A percentile compares a stretch with the other conserved stretches of the same genome.
Evolutionary conservation across 192 early-diverging fungal species (phyloP).

Genomic region (Paraglomus brasilianum): DNA sequence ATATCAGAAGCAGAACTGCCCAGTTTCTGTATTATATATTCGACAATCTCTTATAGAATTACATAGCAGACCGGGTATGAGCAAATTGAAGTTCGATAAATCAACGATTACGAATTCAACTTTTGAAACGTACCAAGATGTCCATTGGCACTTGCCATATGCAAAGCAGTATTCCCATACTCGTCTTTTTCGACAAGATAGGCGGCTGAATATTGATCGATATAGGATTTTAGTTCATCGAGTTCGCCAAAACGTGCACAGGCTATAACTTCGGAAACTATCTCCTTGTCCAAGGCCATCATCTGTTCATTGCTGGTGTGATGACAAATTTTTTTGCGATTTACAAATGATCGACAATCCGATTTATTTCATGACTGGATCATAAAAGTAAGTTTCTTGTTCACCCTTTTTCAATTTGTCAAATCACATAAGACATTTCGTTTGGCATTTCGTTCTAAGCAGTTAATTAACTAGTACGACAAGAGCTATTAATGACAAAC

Average conservation of each 20-base stretch:
- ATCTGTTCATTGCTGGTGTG: too few species aligned
- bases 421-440: too few species aligned
- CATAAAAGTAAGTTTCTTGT: too few species aligned
- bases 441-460: too few species aligned
- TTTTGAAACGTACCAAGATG: conserved; percentile 51
- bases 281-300: conserved; percentile 27
- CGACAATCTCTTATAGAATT: conserved; percentile 49
- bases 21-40: conserved; percentile 47
- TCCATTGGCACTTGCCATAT: conserved; percentile 82
- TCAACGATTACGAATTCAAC: not conserved
- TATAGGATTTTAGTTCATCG: conserved; percentile 57
- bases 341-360: too few species aligned
- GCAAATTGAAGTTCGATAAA: not conserved
- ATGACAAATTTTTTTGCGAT: too few species aligned
- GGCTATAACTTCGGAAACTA: conserved; percentile 59
- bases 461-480: too few species aligned
- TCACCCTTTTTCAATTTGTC: too few species aligned
- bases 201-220: conserved; percentile 37
- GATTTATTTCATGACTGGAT: too few species aligned
- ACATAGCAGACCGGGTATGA: not conserved
- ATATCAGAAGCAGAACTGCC: conserved; percentile 21
- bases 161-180: conserved; percentile 66
- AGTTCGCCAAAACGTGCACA: conserved; percentile 76
- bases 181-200: conserved; percentile 46
- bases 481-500: too few species aligned